Evolutionary conservation across 306 rosid genomes (phyloP).

Genomic region (Sphenostylis stenocarpa): DNA sequence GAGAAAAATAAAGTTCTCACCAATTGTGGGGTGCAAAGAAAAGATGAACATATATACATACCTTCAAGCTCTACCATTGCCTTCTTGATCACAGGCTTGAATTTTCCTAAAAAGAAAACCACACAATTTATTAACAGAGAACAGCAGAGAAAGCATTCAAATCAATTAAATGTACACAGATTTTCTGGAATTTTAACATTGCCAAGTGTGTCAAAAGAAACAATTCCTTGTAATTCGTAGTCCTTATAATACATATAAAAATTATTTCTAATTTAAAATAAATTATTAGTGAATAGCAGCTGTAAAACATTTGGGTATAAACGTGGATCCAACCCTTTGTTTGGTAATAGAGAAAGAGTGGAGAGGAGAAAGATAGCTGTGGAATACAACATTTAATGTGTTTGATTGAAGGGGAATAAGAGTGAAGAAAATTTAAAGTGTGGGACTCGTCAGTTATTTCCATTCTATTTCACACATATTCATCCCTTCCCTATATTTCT

Average conservation of each 20-base stretch:
- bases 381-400: no score
- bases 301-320: conserved; percentile 1
- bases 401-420: no score
- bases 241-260: conserved; percentile 1
- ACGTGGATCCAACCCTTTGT: not conserved
- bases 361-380: no score
- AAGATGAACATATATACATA: conserved; percentile 37
- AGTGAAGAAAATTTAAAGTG: no score
- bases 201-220: not conserved
- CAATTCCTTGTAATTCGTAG: not conserved
- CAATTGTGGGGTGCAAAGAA: not conserved
- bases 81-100: conserved; percentile 99
- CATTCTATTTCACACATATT: not conserved
- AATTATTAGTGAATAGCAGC: conserved; percentile 8
- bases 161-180: conserved; percentile 16
- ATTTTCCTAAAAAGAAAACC: conserved; percentile 69
- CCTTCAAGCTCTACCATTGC: conserved; percentile 99
- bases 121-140: conserved; percentile 17
- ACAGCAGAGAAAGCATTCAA: conserved; percentile 29
- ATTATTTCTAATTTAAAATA: not conserved
- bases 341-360: no score
- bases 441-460: no score
- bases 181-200: not conserved
- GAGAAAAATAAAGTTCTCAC: conserved; percentile 11
- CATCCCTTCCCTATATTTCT: not conserved